Base-by-base conservation (phyloP, 176 grass and related monocot species). In the Eleusine indica region DNA sequence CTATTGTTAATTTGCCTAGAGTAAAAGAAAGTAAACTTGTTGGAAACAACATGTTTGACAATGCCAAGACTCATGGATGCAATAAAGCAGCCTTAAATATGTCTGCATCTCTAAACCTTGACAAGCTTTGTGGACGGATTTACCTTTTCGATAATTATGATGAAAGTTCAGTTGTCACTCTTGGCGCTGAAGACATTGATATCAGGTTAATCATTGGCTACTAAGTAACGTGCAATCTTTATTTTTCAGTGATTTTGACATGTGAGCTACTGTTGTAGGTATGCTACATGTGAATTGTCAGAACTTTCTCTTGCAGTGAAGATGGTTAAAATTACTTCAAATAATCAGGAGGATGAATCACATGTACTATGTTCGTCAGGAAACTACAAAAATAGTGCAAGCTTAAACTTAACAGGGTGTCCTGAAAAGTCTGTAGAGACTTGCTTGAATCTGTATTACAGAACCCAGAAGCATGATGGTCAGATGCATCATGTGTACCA, bases 361-460 rank as follows among this genome's bases (percentile, higher is more conserved):
- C 83, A 58, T 73, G 78, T 85, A 52, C 81, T 93, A 79, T 89
- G 74, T 61, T 88, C 71, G 79, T 95, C 89, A 90, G 87, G 88
- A 85, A 91, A 89, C 70, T 75, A 51, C 38, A 62, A 63, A 73
- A 57, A 6, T 73, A 86, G 66, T 57, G 70, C 39, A 22, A 56
- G 80, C 53, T 28, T 43, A 16, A 63, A 71, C 57, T 72, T 83
- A 63, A 74, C 43, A 76, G 79, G 25, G 63, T 77, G 29, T 37
- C 41, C 70, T 84, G 52, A 83, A 81, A 91, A 53, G 83, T 83
- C 70, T 67, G 54, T 70, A 57, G 62, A 84, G 15, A 70, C 70
- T 80, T 93, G 84, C 85, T 86, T 98, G 79, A 84, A 93, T 87
- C 82, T 98, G 53, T 86, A 98, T 68, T 93, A 91, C 72, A 88